phyloP scores from a whole-genome alignment of 2,329 filamentous ascomycete species.

The Decorospora gaudefroyi region DNA sequence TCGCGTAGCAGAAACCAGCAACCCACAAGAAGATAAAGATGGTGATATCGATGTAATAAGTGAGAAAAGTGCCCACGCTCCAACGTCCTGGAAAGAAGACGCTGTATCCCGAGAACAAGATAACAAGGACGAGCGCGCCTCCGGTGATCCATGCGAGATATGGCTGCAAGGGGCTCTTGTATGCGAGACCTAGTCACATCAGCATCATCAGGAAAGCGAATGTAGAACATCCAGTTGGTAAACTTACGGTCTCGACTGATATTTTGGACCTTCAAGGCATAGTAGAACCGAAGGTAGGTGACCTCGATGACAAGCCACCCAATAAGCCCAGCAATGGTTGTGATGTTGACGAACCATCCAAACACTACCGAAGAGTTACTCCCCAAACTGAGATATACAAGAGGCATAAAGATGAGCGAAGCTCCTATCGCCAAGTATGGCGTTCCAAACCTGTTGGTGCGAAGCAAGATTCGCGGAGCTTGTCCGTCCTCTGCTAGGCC shows the following conservation, averaged over 20 bases:
- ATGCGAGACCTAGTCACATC: neutral
- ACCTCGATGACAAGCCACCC: slow-evolving; percentile 58
- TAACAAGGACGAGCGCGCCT: slow-evolving; percentile 56
- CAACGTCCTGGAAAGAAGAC: slow-evolving; percentile 70
- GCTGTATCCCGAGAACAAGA: slow-evolving; percentile 73
- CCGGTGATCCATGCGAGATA: slow-evolving; percentile 1
- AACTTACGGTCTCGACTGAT: slow-evolving; percentile 43
- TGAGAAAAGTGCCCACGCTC: slow-evolving; percentile 51
- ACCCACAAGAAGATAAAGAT: slow-evolving; percentile 14
- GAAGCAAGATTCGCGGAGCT: slow-evolving; percentile 20
- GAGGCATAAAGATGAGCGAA: slow-evolving; percentile 57
- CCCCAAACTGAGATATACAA: slow-evolving; percentile 63
- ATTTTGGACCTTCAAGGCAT: slow-evolving; percentile 48
- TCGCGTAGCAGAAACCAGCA: neutral
- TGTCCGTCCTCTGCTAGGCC: slow-evolving; percentile 19
- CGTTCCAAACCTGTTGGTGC: slow-evolving; percentile 61
- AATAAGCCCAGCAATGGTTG: slow-evolving; percentile 57
- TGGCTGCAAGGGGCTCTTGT: slow-evolving; percentile 8
- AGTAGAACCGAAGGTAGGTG: slow-evolving; percentile 60
- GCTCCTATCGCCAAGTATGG: slow-evolving; percentile 68
- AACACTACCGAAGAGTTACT: slow-evolving; percentile 55
- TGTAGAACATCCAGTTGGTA: neutral
- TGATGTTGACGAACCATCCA: slow-evolving; percentile 70
- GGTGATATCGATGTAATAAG: slow-evolving; percentile 57
- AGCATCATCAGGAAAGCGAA: neutral